Evolutionary conservation across 2,329 filamentous ascomycete species (phyloP), one percentile per base, ranked within the genome.

Genomic region (Nemania serpens): DNA sequence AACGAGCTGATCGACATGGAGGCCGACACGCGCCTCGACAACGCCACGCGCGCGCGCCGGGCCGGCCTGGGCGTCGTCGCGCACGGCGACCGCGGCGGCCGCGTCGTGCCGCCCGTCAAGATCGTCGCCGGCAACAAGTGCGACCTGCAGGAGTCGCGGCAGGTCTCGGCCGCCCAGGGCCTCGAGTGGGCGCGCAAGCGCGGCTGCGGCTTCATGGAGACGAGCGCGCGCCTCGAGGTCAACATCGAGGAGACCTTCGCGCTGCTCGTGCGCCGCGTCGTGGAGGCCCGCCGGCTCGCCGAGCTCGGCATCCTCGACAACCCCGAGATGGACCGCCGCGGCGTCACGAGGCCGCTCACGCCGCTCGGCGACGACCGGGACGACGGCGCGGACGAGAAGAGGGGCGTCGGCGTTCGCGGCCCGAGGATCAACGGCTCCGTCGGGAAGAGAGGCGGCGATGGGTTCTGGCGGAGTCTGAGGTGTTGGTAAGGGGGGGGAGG

Each of bases 181-280:
- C 78, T 94, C 45, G 89, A 93, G 68, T 95, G 91, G 91, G 90
- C 91, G 52, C 80, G 90, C 62, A 80, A 79, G 61, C 81, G 84
- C 56, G 87, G 87, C 45, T 94, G 90, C 76, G 91, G 91, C 41
- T 95, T 95, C 77, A 95, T 95, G 91, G 91, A 95, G 83, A 95
- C 91, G 64, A 92, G 89, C 70, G 91, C 91, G 4, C 80, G 91
- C 56, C 85, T 93, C 69, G 90, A 92, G 80, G 91, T 95, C 66
- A 95, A 95, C 74, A 91, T 95, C 64, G 91, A 95, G 75, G 91
- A 95, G 82, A 94, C 91, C 0, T 95, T 95, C 81, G 90, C 89
- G 37, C 81, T 88, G 41, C 84, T 88, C 61, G 83, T 88, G 45
- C 79, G 85, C 25, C 79, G 86, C 53, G 86, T 89, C 52, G 80